Conservation (phyloP, 306 rosid genomes). For the Boehmeria nivea region DNA sequence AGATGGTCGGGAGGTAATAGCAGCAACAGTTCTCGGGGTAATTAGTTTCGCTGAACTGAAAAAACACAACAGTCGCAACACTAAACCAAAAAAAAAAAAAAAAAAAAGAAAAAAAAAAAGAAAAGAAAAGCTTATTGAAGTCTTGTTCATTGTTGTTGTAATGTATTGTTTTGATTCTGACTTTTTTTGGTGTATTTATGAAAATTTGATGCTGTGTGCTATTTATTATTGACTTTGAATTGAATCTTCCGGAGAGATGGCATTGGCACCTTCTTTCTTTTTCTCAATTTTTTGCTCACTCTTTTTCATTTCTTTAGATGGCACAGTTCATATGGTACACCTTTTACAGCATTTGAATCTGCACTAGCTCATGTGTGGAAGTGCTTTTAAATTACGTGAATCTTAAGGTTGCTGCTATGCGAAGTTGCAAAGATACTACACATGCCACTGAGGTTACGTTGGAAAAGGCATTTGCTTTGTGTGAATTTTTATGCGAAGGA, state of each 20-base stretch:
- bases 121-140: background rate
- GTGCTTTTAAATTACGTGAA: background rate
- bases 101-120: background rate
- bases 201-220: slow-evolving; percentile 47
- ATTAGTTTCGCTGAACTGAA: slow-evolving; percentile 5
- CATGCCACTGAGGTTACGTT: too few relatives aligned
- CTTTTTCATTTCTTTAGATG: background rate
- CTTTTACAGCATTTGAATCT: background rate
- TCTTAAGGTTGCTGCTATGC: background rate
- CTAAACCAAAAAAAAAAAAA: slow-evolving; percentile 5
- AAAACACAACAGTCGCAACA: background rate
- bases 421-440: too few relatives aligned
- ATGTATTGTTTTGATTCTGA: slow-evolving; percentile 45
- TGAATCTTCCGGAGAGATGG: slow-evolving; percentile 48
- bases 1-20: slow-evolving; percentile 71
- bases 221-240: slow-evolving; percentile 48
- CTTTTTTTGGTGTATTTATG: slow-evolving; percentile 26
- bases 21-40: slow-evolving; percentile 45
- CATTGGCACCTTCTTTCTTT: too few relatives aligned
- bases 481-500: background rate
- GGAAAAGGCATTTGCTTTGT: background rate
- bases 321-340: background rate
- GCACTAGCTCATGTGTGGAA: background rate
- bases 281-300: too few relatives aligned
- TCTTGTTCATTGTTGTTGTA: slow-evolving; percentile 32